Evolutionary conservation across 148 eudicot species (phyloP).

Genomic region (Fagopyrum esculentum): DNA sequence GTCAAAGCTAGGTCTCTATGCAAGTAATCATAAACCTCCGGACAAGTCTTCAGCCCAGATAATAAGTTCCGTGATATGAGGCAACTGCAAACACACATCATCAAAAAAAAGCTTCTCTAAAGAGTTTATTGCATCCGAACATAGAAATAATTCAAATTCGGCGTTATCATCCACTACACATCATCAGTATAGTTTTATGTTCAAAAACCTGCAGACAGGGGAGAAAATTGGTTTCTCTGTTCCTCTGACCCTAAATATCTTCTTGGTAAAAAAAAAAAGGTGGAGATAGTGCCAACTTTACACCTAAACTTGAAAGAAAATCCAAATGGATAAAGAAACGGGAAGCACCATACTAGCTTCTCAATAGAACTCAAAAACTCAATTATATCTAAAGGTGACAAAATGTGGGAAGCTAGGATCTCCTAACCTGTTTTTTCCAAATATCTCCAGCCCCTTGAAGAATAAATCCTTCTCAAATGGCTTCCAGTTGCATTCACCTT

Average conservation of each 20-base stretch:
- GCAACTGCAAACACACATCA: constrained; percentile 52
- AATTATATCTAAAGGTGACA: neutral
- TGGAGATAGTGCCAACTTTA: neutral
- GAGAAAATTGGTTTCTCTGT: neutral
- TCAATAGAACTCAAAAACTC: constrained; percentile 1
- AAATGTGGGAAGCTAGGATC: neutral
- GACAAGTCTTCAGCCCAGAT: constrained; percentile 84
- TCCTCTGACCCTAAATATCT: neutral
- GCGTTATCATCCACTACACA: neutral
- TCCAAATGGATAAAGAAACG: neutral
- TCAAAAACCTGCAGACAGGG: neutral
- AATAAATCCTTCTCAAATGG: constrained; percentile 79
- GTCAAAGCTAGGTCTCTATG: constrained; percentile 35
- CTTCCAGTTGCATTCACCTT: constrained; percentile 47
- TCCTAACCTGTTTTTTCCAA: constrained; percentile 82
- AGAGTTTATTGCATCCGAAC: neutral
- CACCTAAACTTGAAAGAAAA: neutral
- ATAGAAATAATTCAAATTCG: neutral
- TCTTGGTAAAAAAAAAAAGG: neutral
- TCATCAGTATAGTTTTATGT: neutral
- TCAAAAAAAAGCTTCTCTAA: constrained; percentile 2
- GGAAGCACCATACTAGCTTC: neutral
- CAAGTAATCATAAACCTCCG: constrained; percentile 69
- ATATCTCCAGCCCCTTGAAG: constrained; percentile 78
- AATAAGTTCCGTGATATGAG: constrained; percentile 81